A percentile compares a stretch with the other conserved stretches of the same genome.
Evolutionary conservation across 306 rosid genomes (phyloP).

Genomic region (Comarum palustre): DNA sequence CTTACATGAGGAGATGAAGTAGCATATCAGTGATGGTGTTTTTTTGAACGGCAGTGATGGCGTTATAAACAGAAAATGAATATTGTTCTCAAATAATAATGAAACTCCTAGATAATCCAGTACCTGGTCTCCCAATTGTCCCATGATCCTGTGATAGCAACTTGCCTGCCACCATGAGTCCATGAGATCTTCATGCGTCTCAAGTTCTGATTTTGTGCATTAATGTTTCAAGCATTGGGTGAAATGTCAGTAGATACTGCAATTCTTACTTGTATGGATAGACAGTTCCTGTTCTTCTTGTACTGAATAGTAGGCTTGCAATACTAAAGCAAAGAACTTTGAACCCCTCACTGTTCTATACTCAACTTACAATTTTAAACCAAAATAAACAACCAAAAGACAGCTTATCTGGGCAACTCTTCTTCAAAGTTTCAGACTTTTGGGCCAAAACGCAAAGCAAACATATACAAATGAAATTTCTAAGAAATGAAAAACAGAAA

Average conservation of each 20-base stretch:
- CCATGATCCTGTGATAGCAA: constrained; percentile 80
- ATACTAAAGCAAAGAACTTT: constrained; percentile 12
- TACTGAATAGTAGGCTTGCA: neutral
- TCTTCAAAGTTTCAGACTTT: neutral
- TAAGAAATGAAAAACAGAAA: neutral
- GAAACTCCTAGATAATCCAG: neutral
- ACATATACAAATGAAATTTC: constrained; percentile 8
- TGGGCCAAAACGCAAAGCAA: neutral
- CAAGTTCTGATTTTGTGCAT: constrained; percentile 33
- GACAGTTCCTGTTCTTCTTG: neutral
- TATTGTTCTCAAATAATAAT: neutral
- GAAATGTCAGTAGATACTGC: neutral
- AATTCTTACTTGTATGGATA: neutral
- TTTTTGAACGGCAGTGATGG: no score
- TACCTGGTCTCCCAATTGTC: constrained; percentile 78
- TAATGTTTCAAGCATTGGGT: neutral
- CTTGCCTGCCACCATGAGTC: constrained; percentile 60
- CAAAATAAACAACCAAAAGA: neutral
- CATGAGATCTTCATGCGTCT: constrained; percentile 56
- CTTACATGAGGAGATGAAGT: constrained; percentile 40
- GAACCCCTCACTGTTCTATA: neutral
- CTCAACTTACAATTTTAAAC: neutral
- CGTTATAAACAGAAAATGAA: constrained; percentile 11
- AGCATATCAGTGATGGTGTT: constrained; percentile 17
- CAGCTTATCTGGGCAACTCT: constrained; percentile 5